phyloP scores from a whole-genome alignment of 345 rosid species.

The Brassica napus region Da-Ae NC_063446.1:50733501-50734000 shows the following conservation, averaged over 20 bases:
- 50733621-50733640: slow-evolving; percentile 5
- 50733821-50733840: slow-evolving; percentile 50
- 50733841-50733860: slow-evolving; percentile 53
- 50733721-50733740: slow-evolving; percentile 78
- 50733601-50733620: neutral
- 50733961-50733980: slow-evolving; percentile 65
- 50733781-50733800: slow-evolving; percentile 50
- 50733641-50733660: neutral
- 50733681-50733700: neutral
- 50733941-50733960: slow-evolving; percentile 40
- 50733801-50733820: slow-evolving; percentile 70
- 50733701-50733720: slow-evolving; percentile 18
- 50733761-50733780: slow-evolving; percentile 42
- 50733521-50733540: slow-evolving; percentile 33
- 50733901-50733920: slow-evolving; percentile 56
- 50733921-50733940: slow-evolving; percentile 33
- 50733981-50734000: slow-evolving; percentile 47
- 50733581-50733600: neutral
- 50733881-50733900: slow-evolving; percentile 33
- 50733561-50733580: neutral
- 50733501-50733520: neutral
- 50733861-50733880: slow-evolving; percentile 52
- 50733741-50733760: slow-evolving; percentile 89
- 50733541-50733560: slow-evolving; percentile 23
- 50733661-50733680: neutral